These are phyloP conservation scores for Pichia sp. DNA, from an alignment of 1,139 yeast genomes.

Conservation along the genomic window DNA sequence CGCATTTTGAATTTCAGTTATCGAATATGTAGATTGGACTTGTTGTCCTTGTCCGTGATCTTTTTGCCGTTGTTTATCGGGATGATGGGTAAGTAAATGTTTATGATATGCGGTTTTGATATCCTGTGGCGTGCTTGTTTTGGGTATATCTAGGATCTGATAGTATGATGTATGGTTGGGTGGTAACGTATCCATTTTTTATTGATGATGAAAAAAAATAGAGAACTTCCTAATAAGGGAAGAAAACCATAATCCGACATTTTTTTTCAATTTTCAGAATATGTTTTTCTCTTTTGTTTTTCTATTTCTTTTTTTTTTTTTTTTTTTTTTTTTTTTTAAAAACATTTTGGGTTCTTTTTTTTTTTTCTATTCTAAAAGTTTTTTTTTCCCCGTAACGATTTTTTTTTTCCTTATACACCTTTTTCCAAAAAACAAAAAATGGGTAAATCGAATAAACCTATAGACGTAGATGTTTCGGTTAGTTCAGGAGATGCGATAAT, in stretches of 20 bases:
- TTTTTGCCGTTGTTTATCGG: slow-evolving; percentile 49
- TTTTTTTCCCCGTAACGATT: background rate
- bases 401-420: background rate
- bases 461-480: slow-evolving; percentile 17
- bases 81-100: slow-evolving; percentile 59
- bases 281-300: too few relatives aligned
- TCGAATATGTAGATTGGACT: slow-evolving; percentile 2
- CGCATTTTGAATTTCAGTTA: slow-evolving; percentile 47
- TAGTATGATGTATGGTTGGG: slow-evolving; percentile 34
- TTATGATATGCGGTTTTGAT: slow-evolving; percentile 58
- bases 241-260: too few relatives aligned
- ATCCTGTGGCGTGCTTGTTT: slow-evolving; percentile 34
- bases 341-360: too few relatives aligned
- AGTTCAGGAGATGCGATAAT: slow-evolving; percentile 13
- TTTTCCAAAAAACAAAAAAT: too few relatives aligned
- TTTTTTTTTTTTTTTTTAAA: too few relatives aligned
- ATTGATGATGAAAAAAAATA: too few relatives aligned
- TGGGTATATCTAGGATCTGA: slow-evolving; percentile 45
- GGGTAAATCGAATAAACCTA: background rate
- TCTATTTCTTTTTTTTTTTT: too few relatives aligned
- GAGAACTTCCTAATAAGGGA: too few relatives aligned
- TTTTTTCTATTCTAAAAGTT: too few relatives aligned
- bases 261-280: too few relatives aligned
- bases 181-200: background rate
- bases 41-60: background rate